These are phyloP conservation scores for Colletotrichum gloeosporioides DNA, from an alignment of 2,329 filamentous ascomycete species.

Conservation along the genomic window DNA sequence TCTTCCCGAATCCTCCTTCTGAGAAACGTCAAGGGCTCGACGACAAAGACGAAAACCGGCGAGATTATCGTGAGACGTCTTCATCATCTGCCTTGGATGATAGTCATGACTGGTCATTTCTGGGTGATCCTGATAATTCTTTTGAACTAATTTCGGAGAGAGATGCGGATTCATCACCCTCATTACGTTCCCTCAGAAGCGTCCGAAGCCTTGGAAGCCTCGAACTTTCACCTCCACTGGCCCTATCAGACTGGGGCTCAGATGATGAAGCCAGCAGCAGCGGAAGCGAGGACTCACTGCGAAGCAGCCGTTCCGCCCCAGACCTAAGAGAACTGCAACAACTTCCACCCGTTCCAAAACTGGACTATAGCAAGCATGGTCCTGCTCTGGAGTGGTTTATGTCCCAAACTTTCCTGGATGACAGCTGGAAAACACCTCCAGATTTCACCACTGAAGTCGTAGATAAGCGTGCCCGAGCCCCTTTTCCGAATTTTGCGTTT, in stretches of 20 bases:
- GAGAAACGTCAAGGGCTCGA: neutral
- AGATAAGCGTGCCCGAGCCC: neutral
- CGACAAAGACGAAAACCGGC: neutral
- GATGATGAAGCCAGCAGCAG: neutral
- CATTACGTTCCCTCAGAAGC: neutral
- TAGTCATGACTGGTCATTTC: neutral
- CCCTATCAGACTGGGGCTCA: neutral
- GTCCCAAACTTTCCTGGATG: neutral
- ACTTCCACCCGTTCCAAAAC: neutral
- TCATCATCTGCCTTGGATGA: neutral
- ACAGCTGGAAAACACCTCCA: neutral
- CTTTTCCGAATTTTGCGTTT: neutral
- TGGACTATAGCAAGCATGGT: neutral
- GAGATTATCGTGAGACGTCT: neutral
- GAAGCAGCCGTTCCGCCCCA: neutral
- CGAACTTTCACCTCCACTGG: neutral
- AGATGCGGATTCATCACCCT: neutral
- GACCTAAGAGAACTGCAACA: neutral
- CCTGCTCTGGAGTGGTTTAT: neutral
- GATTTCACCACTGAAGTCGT: neutral
- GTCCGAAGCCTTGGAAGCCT: neutral
- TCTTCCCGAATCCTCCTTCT: neutral
- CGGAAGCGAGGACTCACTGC: neutral
- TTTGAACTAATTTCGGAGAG: neutral
- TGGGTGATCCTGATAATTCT: neutral